These are phyloP conservation scores for Eucalyptus regnans DNA, from an alignment of 345 rosid species.

Conservation along the genomic window DNA sequence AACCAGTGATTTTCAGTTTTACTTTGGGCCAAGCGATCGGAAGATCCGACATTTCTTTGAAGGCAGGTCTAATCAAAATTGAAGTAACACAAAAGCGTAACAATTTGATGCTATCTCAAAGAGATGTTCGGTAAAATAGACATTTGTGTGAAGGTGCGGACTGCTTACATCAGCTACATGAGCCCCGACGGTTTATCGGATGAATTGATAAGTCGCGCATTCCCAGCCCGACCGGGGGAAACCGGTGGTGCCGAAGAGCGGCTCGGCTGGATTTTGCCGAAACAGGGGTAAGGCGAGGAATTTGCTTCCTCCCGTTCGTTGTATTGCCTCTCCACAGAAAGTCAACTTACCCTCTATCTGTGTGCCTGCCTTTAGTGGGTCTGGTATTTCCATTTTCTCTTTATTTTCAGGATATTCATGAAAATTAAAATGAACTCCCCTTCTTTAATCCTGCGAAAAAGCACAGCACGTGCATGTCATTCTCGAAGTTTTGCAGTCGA, in stretches of 20 bases:
- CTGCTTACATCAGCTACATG: not conserved
- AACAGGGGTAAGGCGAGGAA: not conserved
- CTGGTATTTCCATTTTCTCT: not conserved
- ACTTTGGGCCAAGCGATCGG: not conserved
- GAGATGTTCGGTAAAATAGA: not conserved
- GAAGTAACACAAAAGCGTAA: not conserved
- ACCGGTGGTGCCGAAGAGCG: not conserved
- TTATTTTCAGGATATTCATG: not conserved
- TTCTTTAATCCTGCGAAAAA: not conserved
- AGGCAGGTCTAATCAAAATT: not conserved
- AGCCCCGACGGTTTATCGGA: no score
- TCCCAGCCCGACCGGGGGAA: not conserved
- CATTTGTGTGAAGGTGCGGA: rapidly evolving
- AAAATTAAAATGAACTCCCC: not conserved
- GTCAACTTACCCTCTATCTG: not conserved
- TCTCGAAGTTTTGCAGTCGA: not conserved
- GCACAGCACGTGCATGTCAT: not conserved
- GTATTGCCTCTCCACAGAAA: no score
- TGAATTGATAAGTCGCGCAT: not conserved
- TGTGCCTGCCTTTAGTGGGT: not conserved
- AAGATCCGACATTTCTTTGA: not conserved
- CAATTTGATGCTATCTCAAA: not conserved
- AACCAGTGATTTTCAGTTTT: not conserved
- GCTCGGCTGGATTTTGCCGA: not conserved
- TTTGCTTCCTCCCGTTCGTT: not conserved